phyloP scores from a whole-genome alignment of 192 early-diverging fungal species.

The Linnemannia hyalina region DNA sequence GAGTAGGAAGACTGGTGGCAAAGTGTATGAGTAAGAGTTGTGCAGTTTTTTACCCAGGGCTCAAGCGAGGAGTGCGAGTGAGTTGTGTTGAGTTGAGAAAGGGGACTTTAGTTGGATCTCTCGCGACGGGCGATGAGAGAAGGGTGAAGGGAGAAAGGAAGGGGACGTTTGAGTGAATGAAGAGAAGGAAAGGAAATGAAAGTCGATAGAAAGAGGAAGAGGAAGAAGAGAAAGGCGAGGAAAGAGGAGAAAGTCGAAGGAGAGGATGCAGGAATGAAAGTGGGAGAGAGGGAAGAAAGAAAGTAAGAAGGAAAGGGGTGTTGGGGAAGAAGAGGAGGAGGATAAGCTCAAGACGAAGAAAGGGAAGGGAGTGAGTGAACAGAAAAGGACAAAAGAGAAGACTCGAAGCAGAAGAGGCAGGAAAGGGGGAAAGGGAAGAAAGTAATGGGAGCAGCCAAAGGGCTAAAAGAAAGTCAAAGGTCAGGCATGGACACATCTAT shows the following conservation, averaged over 20 bases:
- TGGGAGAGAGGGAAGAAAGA: not conserved
- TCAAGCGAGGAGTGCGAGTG: not conserved
- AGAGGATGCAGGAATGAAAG: not conserved
- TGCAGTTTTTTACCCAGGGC: not conserved
- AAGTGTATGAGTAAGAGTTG: not conserved
- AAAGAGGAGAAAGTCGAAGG: not conserved
- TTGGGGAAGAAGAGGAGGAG: not conserved
- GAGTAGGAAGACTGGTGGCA: not conserved
- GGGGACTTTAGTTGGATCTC: not conserved
- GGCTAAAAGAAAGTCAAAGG: too few species aligned
- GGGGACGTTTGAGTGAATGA: not conserved
- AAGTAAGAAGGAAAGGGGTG: not conserved
- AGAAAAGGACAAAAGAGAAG: not conserved
- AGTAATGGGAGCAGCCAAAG: too few species aligned
- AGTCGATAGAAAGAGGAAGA: too few species aligned
- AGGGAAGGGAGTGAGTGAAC: not conserved
- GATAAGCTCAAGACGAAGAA: not conserved
- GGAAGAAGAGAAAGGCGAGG: not conserved
- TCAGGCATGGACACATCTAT: too few species aligned
- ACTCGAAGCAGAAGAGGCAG: not conserved
- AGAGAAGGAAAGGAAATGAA: not conserved
- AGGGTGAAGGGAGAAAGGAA: not conserved
- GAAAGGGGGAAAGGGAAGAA: not conserved
- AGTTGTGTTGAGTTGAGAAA: not conserved
- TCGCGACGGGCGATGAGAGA: not conserved